These are phyloP conservation scores for Bidens hawaiensis DNA, from an alignment of 140 eudicot genomes.

Conservation along the genomic window DNA sequence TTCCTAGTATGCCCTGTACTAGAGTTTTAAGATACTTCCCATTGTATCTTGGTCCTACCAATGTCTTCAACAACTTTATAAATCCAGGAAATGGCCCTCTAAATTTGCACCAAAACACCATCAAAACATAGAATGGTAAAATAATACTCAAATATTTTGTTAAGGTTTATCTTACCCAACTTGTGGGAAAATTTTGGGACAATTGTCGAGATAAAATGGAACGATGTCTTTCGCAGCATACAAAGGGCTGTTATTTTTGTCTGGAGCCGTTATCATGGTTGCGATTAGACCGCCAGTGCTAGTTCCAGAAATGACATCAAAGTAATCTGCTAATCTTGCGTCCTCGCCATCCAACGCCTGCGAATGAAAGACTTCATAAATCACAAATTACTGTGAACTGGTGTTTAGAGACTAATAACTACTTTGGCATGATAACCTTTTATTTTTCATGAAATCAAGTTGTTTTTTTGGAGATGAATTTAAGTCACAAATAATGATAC, in stretches of 20 bases:
- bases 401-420: too few relatives aligned
- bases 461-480: too few relatives aligned
- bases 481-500: conserved; percentile 11
- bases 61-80: conserved; percentile 17
- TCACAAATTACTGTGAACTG: too few relatives aligned
- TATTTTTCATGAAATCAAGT: too few relatives aligned
- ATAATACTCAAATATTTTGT: neutral
- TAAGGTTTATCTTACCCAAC: conserved; percentile 17
- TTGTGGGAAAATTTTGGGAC: conserved; percentile 60
- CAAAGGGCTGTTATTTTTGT: too few relatives aligned
- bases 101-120: neutral
- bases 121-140: neutral
- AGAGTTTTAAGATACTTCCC: conserved; percentile 51
- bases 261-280: too few relatives aligned
- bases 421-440: too few relatives aligned
- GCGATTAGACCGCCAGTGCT: too few relatives aligned
- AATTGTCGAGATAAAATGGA: conserved; percentile 36
- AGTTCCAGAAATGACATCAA: too few relatives aligned
- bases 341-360: too few relatives aligned
- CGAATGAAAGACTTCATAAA: too few relatives aligned
- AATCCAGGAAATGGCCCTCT: conserved; percentile 48
- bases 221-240: conserved; percentile 51
- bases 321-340: too few relatives aligned
- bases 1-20: conserved; percentile 25
- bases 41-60: conserved; percentile 45